Base-by-base conservation (phyloP, 192 early-diverging fungal species). In the Mortierella claussenii region DNA sequence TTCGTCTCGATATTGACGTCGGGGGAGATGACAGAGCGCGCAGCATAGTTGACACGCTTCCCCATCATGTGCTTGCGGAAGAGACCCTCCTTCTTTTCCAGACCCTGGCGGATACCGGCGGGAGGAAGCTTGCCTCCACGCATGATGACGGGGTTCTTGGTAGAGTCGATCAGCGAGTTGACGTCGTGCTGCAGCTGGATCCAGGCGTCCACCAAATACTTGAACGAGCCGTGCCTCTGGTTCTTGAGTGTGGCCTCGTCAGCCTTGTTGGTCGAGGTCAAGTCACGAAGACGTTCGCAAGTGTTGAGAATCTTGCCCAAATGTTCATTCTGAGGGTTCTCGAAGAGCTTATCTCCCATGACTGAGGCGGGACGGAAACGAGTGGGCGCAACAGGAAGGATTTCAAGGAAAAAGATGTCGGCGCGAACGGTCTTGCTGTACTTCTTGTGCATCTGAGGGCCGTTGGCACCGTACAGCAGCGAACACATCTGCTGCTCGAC, bases 21-120 rank as follows among this genome's bases (percentile, higher is more conserved):
- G 12, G 98, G 98, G 57, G 92, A 93, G 76, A 99, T 99, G 54
- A 99, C 98, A 46, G 92, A 94, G 51, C 98, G 92, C 9, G 97
- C 98, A 4, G 98, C 96, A 75, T 92, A 98, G 86, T 99, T 99
- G 82, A 99, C 98, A 69, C 98, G 93, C 84, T 99, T 99, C 55
- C 98, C 98, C 98, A 99, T 99, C 96, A 99, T 97, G 81, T 99
- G 96, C 85, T 96, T 97, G 52, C 98, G 88, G 85, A 99, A 98
- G 53, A 99, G 82, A 65, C 98, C 98, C 75, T 98, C 95, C 86
- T 99, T 99, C 91, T 98, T 98, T 80, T 99, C 98, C 50, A 99
- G 84, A 27, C 95, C 76, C 85, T 99, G 98, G 36, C 93, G 88
- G 61, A 99, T 95, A 68, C 98, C 98, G 3, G 93, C 87, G n/a